Base-by-base conservation (phyloP, 805 yeast species). In the Spathaspora gorwiae region DNA sequence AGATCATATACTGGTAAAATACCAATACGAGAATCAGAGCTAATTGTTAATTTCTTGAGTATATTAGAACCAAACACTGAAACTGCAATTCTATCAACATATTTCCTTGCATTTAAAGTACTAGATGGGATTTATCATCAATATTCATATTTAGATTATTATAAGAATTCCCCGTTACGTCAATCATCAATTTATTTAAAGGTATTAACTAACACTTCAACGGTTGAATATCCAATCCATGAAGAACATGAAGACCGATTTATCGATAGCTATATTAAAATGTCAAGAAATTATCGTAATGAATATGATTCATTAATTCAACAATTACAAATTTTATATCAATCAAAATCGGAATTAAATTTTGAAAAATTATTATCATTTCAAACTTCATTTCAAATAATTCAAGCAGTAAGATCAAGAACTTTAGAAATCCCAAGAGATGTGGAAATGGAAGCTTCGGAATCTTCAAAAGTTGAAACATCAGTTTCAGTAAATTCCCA, bases 341-440 rank as follows among this genome's bases (percentile, higher is more conserved):
- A 43, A 31, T 44, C 19, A 13, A 33, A 30, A 30, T 6, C 12
- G 12, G 14, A 14, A 8, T 11, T 44, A 4, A 36, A 50, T 33
- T 53, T 53, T 43, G 46, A 45, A 11, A 49, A 49, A 34, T 39
- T 49, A 39, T 35, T 46, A 12, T 32, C 56, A 0, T 59, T 65
- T 37, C 57, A 53, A 14, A 51, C 42, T 13, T 64, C 58, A 26
- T 49, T 45, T 45, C 68, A 66, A 43, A 53, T 70, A n/a, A 52
- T 49, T 12, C 61, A 76, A 24, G 81, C 84, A 0, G 70, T 84
- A 0, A 63, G 73, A 32, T 81, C 88, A 0, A 66, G 92, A 45
- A 75, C 78, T 0, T 64, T 84, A 40, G 90, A 84, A 55, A 82
- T 84, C 2, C 90, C 92, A 0, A 65, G 69, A 54, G 54, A 47